Base-by-base conservation (phyloP, 352 stramenopile genomes). In the Phytopythium chamaehyphon region DNA sequence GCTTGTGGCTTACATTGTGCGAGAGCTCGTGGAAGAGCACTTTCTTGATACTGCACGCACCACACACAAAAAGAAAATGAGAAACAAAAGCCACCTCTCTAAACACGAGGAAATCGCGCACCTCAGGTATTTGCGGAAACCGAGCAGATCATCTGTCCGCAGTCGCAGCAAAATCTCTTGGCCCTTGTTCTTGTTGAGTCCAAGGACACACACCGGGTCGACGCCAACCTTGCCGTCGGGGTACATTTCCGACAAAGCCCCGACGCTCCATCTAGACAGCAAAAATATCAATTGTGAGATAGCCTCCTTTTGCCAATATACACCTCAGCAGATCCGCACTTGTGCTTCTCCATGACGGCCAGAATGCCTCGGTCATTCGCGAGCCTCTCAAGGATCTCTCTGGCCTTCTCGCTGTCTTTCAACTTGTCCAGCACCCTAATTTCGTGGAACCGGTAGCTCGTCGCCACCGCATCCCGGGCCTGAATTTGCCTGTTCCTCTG, bases 171-270 rank as follows among this genome's bases (percentile, higher is more conserved):
- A 62, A 40, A 98, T 98, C 57, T 95, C 92, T 63, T 98, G 83
- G 0, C 94, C 93, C 49, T 97, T 95, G 75, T 98, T 98, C 50
- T 96, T 68, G 62, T 98, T 98, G 40, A 98, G 62, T 4, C 93
- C 95, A n/a, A 98, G 79, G 6, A 94, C 81, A 18, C 83, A 95
- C 2, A 96, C 86, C 0, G 83, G 81, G 51, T 91, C 80, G 22
- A 95, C 76, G 19, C 88, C 82, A 16, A 97, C 90, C 64, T 96
- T 95, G 9, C 89, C 89, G 55, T 97, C 88, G 0, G 90, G 89
- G 22, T 86, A 85, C 79, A 97, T 93, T 60, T 97, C 89, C 2
- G 76, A 84, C 8, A 97, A 71, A 0, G 64, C 66, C 0, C 88
- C 86, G 6, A 97, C 90, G 15, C 59, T 91, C 89, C 88, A 97